Evolutionary conservation across 2,329 filamentous ascomycete species (phyloP), one percentile per base, ranked within the genome.

Genomic region (Fusarium hostae): DNA sequence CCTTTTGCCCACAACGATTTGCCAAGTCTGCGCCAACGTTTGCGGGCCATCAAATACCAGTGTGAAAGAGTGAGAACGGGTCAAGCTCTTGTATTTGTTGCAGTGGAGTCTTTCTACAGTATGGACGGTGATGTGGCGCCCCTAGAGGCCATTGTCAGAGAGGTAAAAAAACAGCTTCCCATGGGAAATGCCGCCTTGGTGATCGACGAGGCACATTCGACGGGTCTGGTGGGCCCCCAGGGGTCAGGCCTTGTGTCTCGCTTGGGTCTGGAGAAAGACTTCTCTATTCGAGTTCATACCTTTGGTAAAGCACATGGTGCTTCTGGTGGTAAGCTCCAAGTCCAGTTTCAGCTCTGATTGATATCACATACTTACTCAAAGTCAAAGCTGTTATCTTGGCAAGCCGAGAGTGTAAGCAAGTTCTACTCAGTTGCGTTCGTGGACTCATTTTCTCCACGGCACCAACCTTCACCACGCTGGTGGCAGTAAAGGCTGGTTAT

Each of bases 241-340:
- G 57, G 57, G 2, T 43, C 57, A 16, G 57, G 57, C 2, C 37
- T 59, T 7, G 57, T 59, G 10, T 35, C 45, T n/a, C n/a, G 54
- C 1, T 5, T 59, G 18, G 47, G 47, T 1, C 20, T 59, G 22
- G 37, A 59, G 18, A 43, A 54, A 12, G 22, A 59, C 1, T 35
- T 59, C 15, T 54, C 57, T 16, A 54, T 59, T 9, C 47, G 57
- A 9, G 13, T 54, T 28, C 57, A 59, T 18, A 59, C 57, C 6
- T 59, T 59, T 54, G 57, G 57, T 3, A 59, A 59, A 54, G 57
- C 57, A n/a, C 57, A 59, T 35, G 57, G 57, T 5, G 30, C 47
- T 22, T 54, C 57, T 28, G 57, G 57, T 3, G 47, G 57, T 54
- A 28, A 52, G 45, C 9, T 41, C 6, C 10, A 11, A 39, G 10